Evolutionary conservation across 108 stramenopile genomes (phyloP), one percentile per base, ranked within the genome.

Genomic region (Nitzschia inconspicua): DNA sequence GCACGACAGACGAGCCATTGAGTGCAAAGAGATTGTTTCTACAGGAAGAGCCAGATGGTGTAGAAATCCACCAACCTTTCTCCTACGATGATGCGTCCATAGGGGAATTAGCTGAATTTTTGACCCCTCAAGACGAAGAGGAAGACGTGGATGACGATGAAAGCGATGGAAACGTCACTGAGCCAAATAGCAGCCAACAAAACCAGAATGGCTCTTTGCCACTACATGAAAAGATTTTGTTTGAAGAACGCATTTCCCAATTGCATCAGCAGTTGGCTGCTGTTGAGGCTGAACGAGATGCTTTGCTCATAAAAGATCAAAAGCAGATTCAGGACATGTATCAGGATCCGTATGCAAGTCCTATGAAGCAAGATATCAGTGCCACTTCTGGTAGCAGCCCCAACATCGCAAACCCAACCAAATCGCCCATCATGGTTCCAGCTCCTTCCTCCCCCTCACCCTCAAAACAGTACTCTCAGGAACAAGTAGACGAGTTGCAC

Each of bases 301-400:
- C 23, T 19, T 37, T 54, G 18, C 30, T 36, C 13, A 36, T 35
- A 10, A 34, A 54, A 32, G 9, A 54, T 28, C 23, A 34, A 3
- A 8, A 54, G 34, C 35, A 54, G 18, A 35, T 54, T 5, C 34
- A 54, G 18, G 53, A 54, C 34, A 54, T 54, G 53, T 54, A 54
- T 31, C 53, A 54, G 31, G 28, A 54, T 54, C 53, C 53, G 2
- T 54, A 14, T 39, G 11, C 37, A 14, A 30, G 25, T 30, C 50
- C 50, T 9, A n/a, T 30, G 2, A 30, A 51, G 50, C 19, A 23
- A 2, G 23, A 11, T 7, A 27, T n/a, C 10, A 16, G 28, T 27
- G 27, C 29, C 25, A 13, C 14, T 5, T 24, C 8, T 30, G 13
- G 27, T n/a, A 29, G 27, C 25, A 50, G 27, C 28, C 2, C 34